Base-by-base conservation (phyloP, 768 basidiomycete genomes). In the Leccinum pellstonianum region DNA sequence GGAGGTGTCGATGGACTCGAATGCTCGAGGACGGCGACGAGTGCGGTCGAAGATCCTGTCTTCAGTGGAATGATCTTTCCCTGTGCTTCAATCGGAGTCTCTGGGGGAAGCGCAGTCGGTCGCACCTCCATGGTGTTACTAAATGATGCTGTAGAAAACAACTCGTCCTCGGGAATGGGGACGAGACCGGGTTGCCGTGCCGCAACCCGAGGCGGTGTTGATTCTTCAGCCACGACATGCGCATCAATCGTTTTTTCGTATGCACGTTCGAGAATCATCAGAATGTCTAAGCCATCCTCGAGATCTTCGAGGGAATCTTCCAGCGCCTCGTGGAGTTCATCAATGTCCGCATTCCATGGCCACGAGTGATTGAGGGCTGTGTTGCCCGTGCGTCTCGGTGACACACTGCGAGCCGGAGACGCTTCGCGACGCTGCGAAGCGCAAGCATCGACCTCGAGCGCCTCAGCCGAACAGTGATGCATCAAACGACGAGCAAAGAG, bases 401-500 rank as follows among this genome's bases (percentile, higher is more conserved):
- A 83, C 21, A 77, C 77, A 25, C 73, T 73, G 61, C 70, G 68
- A 76, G 77, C 69, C 72, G 79, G 65, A 66, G 84, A 75, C 21
- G 47, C 59, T 46, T 68, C 70, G 9, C 73, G 66, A 14, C 57
- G 62, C 21, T 37, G 64, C 4, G 63, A 53, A 21, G 52, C 11
- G 23, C 52, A 46, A 8, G 54, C 23, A 27, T 68, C 62, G 0
- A 55, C 62, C 5, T 70, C 64, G 2, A 63, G 56, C 0, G 73
- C 76, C 66, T 90, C 88, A 15, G 82, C 81, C 1, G 88, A 85
- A 64, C 87, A 91, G 61, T 83, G 90, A 69, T 95, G 93, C 88
- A 96, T 96, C 31, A 96, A 79, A 35, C 91, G 80, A 19, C 86
- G 79, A 2, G 91, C 90, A 61, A 90, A 90, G 5, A 89, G 77